Conservation (phyloP, 2,329 filamentous ascomycete genomes). For the Fusarium sp. region DNA sequence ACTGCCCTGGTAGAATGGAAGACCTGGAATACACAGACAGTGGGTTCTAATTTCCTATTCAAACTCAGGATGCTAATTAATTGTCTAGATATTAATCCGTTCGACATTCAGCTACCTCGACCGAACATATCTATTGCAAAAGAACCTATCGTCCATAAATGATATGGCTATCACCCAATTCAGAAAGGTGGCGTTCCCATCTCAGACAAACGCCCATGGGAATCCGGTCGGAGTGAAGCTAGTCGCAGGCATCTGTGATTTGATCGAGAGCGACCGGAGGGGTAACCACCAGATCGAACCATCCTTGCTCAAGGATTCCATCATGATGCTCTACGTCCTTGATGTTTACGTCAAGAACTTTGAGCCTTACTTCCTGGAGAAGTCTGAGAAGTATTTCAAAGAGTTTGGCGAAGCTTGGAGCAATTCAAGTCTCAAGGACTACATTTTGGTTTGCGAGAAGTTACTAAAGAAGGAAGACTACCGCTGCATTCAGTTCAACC, state of each 20-base stretch:
- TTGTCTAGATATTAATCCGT: conserved; percentile 75
- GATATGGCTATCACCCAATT: conserved; percentile 86
- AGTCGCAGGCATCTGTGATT: conserved; percentile 73
- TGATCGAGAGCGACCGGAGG: conserved; percentile 80
- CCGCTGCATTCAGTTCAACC: conserved; percentile 82
- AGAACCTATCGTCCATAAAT: conserved; percentile 78
- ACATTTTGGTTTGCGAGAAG: conserved; percentile 77
- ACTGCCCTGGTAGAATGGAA: conserved; percentile 73
- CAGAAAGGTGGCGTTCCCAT: conserved; percentile 67
- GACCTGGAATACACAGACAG: conserved; percentile 82
- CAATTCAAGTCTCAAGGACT: conserved; percentile 75
- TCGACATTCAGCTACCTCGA: conserved; percentile 96
- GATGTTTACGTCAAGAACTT: conserved; percentile 84
- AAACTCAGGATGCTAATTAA: conserved; percentile 18
- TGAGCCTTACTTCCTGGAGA: conserved; percentile 78
- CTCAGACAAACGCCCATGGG: conserved; percentile 31
- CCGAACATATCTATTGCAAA: conserved; percentile 85
- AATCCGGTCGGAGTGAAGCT: conserved; percentile 51
- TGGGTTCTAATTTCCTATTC: conserved; percentile 55
- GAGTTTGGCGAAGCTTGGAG: conserved; percentile 78
- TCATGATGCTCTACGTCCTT: conserved; percentile 88
- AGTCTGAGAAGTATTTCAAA: conserved; percentile 76
- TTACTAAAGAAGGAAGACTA: conserved; percentile 79
- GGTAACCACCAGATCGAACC: conserved; percentile 70
- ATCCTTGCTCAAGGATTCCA: conserved; percentile 76